Evolutionary conservation across 495 filamentous ascomycete genomes (phyloP).

Genomic region (Aspergillus bridgeri): DNA sequence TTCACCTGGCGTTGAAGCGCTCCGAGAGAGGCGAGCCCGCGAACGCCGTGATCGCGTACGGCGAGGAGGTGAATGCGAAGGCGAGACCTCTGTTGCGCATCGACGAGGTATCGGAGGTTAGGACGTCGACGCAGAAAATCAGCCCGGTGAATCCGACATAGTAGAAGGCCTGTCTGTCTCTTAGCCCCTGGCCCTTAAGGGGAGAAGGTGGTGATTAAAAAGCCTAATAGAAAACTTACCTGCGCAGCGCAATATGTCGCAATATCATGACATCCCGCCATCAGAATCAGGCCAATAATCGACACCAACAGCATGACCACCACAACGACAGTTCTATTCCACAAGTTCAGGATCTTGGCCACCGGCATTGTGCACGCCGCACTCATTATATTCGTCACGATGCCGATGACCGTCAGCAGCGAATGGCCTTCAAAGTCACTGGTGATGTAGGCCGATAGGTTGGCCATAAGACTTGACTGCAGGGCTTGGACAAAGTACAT

Average conservation of each 20-base stretch:
- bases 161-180: constrained; percentile 51
- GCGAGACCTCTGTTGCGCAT: constrained; percentile 58
- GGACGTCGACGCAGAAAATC: constrained; percentile 51
- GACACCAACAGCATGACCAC: constrained; percentile 30
- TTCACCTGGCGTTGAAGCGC: constrained; percentile 42
- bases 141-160: constrained; percentile 53
- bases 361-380: constrained; percentile 47
- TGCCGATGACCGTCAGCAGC: constrained; percentile 52
- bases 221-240: constrained; percentile 46
- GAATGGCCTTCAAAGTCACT: constrained; percentile 58
- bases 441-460: constrained; percentile 28
- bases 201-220: too few species aligned
- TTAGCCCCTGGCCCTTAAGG: too few species aligned
- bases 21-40: constrained; percentile 25
- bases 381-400: constrained; percentile 42
- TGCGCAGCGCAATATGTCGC: constrained; percentile 47
- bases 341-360: constrained; percentile 65
- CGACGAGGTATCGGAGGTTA: constrained; percentile 58
- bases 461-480: constrained; percentile 19
- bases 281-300: constrained; percentile 42
- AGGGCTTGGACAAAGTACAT: constrained; percentile 25
- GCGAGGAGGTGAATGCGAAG: constrained; percentile 56
- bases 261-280: constrained; percentile 47
- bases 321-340: constrained; percentile 39
- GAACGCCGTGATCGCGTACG: constrained; percentile 45